Evolutionary conservation across 352 stramenopile genomes (phyloP).

Genomic region (Lagenidium giganteum): DNA sequence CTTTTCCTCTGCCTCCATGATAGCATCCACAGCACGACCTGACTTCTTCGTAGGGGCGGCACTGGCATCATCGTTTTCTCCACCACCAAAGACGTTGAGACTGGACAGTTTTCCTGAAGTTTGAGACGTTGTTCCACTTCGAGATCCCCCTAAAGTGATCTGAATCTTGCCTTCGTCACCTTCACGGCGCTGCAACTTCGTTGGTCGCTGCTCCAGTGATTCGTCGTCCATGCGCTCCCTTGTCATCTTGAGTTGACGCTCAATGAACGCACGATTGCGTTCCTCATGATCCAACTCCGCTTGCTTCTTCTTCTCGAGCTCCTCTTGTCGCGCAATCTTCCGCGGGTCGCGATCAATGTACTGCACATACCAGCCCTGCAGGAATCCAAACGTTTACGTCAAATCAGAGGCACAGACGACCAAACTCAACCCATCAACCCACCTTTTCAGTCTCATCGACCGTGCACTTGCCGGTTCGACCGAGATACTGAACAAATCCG

Average conservation of each 20-base stretch:
- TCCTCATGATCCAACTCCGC: constrained; percentile 90
- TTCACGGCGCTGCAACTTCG: constrained; percentile 49
- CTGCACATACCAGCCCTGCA: constrained; percentile 93
- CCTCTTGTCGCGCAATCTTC: constrained; percentile 85
- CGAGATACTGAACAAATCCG: constrained; percentile 98
- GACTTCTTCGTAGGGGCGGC: constrained; percentile 4
- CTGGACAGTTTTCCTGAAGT: background rate
- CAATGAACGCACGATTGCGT: constrained; percentile 67
- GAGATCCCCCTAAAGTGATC: constrained; percentile 22
- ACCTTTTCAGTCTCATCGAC: constrained; percentile 98
- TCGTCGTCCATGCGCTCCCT: constrained; percentile 22
- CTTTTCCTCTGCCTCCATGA: constrained; percentile 15
- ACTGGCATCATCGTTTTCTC: constrained; percentile 3
- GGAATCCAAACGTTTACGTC: background rate
- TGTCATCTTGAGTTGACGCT: constrained; percentile 70
- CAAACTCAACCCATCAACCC: background rate
- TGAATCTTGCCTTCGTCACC: constrained; percentile 29
- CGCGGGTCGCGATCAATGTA: constrained; percentile 93
- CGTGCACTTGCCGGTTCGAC: constrained; percentile 94
- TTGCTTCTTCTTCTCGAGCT: constrained; percentile 82
- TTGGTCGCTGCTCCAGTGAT: constrained; percentile 26
- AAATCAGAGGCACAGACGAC: background rate
- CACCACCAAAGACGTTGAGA: constrained; percentile 9
- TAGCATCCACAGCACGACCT: constrained; percentile 8
- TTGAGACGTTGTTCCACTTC: constrained; percentile 7